These are phyloP conservation scores for Penicillium concentricum DNA, from an alignment of 2,329 filamentous ascomycete genomes.

Conservation along the genomic window DNA sequence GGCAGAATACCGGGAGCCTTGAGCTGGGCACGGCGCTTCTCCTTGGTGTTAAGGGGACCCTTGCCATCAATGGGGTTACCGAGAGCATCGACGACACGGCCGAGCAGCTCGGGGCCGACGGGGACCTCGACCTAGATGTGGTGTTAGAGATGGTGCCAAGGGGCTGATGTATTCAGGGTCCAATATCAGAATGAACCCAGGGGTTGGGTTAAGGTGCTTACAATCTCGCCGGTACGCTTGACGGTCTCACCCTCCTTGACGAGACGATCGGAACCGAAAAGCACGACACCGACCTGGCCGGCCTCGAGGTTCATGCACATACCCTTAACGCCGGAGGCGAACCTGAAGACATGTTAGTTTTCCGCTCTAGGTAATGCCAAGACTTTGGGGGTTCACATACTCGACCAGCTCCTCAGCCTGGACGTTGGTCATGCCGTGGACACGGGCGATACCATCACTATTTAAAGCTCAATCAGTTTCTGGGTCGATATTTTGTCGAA, in stretches of 20 bases:
- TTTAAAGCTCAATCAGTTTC: conserved; percentile 28
- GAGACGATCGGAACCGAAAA: conserved; percentile 99
- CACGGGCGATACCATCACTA: conserved; percentile 99
- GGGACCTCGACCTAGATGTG: conserved; percentile 81
- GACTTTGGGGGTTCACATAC: conserved; percentile 59
- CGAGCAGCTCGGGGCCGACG: conserved; percentile 87
- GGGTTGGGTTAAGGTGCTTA: conserved; percentile 52
- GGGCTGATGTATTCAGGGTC: background rate
- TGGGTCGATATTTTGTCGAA: conserved; percentile 6
- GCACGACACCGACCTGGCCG: conserved; percentile 99
- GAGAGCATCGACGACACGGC: conserved; percentile 97
- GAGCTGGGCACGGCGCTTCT: conserved; percentile 94
- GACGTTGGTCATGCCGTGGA: conserved; percentile 99
- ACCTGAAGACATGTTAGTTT: conserved; percentile 58
- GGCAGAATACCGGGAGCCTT: conserved; percentile 99
- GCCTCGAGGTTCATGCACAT: conserved; percentile 99
- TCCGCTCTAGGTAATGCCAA: conserved; percentile 17
- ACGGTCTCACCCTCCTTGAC: conserved; percentile 99
- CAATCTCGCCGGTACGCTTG: conserved; percentile 99
- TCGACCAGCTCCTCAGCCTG: conserved; percentile 99
- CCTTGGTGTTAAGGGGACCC: conserved; percentile 88
- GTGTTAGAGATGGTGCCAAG: conserved; percentile 14
- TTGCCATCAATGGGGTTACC: conserved; percentile 99
- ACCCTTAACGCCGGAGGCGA: conserved; percentile 99
- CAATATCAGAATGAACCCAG: conserved; percentile 8